Evolutionary conservation across 495 filamentous ascomycete species (phyloP), one percentile per base, ranked within the genome.

Genomic region (Penicillium turbatum): DNA sequence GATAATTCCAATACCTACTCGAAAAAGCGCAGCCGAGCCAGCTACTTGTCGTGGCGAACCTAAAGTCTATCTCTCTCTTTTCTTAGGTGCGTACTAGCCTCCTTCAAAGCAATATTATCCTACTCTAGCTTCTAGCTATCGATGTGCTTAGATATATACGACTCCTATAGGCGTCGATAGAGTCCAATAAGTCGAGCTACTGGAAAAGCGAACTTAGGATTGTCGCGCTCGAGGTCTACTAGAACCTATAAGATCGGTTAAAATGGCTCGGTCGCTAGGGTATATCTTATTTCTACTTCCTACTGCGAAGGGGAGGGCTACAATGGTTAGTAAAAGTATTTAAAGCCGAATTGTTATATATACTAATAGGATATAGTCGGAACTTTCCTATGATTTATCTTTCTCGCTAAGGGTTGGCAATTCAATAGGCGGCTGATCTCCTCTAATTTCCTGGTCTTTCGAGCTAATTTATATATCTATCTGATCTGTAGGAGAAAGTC

Each of bases 141-240:
- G 13, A 43, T 30, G 24, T 29, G 24, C 26, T 43, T 43, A 15
- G 41, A 43, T 11, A 43, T 24, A 12, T 24, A 43, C 41, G 41
- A 43, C 41, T 43, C 41, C 41, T 24, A 43, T 43, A 48, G 34
- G n/a, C 34, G 46, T 38, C 34, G 46, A 38, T 48, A 48, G 24
- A 48, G 21, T 38, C 34, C 41, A 9, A 43, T 11, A 43, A 43
- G 7, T 43, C 41, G 41, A 43, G 24, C 41, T 43, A 24, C 41
- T 29, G 41, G 41, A 43, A 43, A 43, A 24, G 41, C 41, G 41
- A 43, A 43, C 21, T 43, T 43, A 24, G 41, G 41, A 43, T 43
- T 24, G 41, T 43, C 41, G 41, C 41, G 41, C 12, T 43, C 41
- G 41, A 43, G 41, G 11, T 43, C 41, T 29, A 24, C 41, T 43